Percentiles rank a stretch among this genome's conserved stretches.
Conservation (phyloP, 2,329 filamentous ascomycete genomes). For the Niveomyces coronatus region DNA sequence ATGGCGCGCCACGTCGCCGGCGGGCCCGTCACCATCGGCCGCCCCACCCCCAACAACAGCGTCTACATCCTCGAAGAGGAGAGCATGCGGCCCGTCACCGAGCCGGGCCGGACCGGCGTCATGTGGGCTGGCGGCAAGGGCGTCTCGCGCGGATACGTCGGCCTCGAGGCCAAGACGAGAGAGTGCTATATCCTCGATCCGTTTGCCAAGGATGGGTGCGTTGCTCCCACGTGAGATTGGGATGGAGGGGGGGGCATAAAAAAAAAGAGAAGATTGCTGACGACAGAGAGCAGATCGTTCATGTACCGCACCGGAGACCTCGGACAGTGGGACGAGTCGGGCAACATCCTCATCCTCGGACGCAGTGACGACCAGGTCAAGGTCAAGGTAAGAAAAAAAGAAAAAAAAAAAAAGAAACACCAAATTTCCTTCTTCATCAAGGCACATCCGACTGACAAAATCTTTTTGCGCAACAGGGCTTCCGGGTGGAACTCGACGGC, state of each 20-base stretch:
- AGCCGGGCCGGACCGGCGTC: conserved; percentile 36
- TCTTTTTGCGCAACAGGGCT: conserved; percentile 29
- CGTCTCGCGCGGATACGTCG: conserved; percentile 45
- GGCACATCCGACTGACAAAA: background rate
- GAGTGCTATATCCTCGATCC: conserved; percentile 38
- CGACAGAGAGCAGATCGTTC: conserved; percentile 21
- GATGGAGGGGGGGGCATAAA: background rate
- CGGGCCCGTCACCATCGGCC: conserved; percentile 40
- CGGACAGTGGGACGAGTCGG: conserved; percentile 41
- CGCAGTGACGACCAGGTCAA: conserved; percentile 53
- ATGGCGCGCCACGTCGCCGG: conserved; percentile 39
- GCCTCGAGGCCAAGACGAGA: conserved; percentile 39
- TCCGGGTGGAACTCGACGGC: conserved; percentile 50
- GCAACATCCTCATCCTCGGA: conserved; percentile 44
- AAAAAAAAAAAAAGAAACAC: too few relatives aligned
- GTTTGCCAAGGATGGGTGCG: conserved; percentile 43
- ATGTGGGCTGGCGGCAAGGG: conserved; percentile 49
- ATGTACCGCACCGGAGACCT: conserved; percentile 55
- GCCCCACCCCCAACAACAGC: conserved; percentile 45
- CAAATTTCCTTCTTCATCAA: too few relatives aligned
- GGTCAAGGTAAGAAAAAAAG: conserved; percentile 36
- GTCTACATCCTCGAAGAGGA: conserved; percentile 44
- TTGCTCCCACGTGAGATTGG: too few relatives aligned
- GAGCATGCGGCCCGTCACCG: conserved; percentile 30
- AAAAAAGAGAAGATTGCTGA: background rate